These are phyloP conservation scores for Crithidia fasciculata DNA, from an alignment of 208 protist species.

Conservation along the genomic window DNA sequence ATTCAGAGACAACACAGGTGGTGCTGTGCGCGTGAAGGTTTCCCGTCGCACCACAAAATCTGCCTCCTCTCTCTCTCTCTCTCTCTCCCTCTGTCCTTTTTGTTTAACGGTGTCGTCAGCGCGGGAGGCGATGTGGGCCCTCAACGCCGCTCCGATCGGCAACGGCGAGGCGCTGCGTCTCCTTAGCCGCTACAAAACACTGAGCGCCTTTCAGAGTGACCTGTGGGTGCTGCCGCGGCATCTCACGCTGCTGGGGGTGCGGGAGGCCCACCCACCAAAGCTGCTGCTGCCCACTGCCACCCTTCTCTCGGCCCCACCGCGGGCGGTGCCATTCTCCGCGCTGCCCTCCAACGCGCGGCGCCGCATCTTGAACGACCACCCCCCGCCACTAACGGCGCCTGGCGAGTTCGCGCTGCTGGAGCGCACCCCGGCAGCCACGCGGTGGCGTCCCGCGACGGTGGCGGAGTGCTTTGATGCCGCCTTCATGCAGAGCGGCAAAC, in stretches of 20 bases:
- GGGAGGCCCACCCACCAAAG: slow-evolving; percentile 15
- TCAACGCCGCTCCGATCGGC: slow-evolving; percentile 34
- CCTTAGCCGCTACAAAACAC: slow-evolving; percentile 21
- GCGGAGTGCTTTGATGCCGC: slow-evolving; percentile 48
- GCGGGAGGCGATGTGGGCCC: slow-evolving; percentile 40
- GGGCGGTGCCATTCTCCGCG: slow-evolving; percentile 36
- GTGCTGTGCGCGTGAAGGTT: too few relatives aligned
- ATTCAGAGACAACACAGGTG: too few relatives aligned
- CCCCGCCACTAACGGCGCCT: slow-evolving; percentile 18
- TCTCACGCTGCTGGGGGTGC: slow-evolving; percentile 34
- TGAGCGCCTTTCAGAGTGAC: slow-evolving; percentile 40
- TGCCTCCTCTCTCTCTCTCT: too few relatives aligned
- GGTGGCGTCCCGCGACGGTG: slow-evolving; percentile 35
- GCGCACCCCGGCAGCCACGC: not conserved
- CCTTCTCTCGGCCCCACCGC: slow-evolving; percentile 19
- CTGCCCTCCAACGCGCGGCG: slow-evolving; percentile 13
- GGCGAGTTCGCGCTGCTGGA: slow-evolving; percentile 30
- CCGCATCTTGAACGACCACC: slow-evolving; percentile 15
- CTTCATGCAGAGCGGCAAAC: slow-evolving; percentile 15
- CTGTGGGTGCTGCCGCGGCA: slow-evolving; percentile 51
- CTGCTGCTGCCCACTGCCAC: slow-evolving; percentile 27
- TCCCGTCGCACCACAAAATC: too few relatives aligned
- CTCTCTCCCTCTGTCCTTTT: too few relatives aligned
- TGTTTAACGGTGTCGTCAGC: too few relatives aligned
- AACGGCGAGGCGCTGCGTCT: slow-evolving; percentile 25